phyloP scores from a whole-genome alignment of 306 rosid species.

The Castanea sativa region DNA sequence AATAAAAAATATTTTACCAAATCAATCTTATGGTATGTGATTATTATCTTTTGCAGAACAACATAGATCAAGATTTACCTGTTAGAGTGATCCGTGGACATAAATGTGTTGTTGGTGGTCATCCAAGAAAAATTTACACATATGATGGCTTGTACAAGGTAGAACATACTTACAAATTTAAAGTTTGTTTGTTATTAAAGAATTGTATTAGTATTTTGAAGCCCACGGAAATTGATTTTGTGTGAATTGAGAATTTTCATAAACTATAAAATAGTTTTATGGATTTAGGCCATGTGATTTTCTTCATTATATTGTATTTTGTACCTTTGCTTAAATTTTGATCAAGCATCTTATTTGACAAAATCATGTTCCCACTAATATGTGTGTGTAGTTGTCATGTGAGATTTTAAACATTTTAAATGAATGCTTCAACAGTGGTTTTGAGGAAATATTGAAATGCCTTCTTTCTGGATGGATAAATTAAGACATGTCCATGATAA shows the following conservation, averaged over 20 bases:
- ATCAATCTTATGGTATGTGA: neutral
- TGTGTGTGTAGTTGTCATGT: too few relatives aligned
- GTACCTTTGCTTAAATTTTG: too few relatives aligned
- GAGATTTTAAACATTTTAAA: too few relatives aligned
- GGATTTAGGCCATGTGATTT: too few relatives aligned
- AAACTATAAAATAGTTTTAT: too few relatives aligned
- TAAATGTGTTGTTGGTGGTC: conserved; percentile 16
- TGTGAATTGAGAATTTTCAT: too few relatives aligned
- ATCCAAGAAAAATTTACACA: conserved; percentile 25
- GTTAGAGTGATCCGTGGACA: conserved; percentile 44
- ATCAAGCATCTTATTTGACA: neutral
- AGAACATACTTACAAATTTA: neutral
- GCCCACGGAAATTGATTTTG: neutral
- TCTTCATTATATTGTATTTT: too few relatives aligned
- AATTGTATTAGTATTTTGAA: neutral
- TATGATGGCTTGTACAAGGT: conserved; percentile 49
- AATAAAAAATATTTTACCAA: neutral
- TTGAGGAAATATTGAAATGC: neutral
- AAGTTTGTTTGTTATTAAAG: neutral
- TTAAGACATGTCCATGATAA: neutral
- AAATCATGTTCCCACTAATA: neutral
- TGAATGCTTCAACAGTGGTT: too few relatives aligned
- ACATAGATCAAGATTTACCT: conserved; percentile 29
- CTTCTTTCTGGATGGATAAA: neutral
- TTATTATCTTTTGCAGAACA: conserved; percentile 26